Conservation (phyloP, 2,329 filamentous ascomycete genomes). For the Colletotrichum phormii region DNA sequence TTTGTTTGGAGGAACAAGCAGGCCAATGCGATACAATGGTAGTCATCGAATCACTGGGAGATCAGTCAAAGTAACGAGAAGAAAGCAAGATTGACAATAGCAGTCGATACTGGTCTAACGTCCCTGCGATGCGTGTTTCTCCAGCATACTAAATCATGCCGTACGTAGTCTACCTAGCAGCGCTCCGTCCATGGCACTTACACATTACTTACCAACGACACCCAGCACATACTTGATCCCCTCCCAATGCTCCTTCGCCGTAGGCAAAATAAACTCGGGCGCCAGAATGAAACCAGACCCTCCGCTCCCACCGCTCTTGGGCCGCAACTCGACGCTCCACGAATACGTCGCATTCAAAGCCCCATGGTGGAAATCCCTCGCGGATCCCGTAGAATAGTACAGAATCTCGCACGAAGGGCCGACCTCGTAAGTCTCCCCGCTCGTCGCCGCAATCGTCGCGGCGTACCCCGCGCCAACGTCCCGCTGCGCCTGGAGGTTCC, state of each 20-base stretch:
- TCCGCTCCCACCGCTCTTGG: conserved; percentile 14
- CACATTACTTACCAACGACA: not conserved
- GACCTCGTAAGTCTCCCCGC: conserved; percentile 37
- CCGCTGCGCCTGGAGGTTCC: conserved; percentile 40
- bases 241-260: conserved; percentile 40
- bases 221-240: conserved; percentile 33
- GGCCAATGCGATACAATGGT: too few species aligned
- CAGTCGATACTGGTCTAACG: too few species aligned
- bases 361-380: conserved; percentile 39
- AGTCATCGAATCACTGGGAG: too few species aligned
- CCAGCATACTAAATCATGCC: too few species aligned
- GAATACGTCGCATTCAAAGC: conserved; percentile 39
- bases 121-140: too few species aligned
- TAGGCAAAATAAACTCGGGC: conserved; percentile 38
- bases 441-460: conserved; percentile 50
- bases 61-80: too few species aligned
- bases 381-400: conserved; percentile 40
- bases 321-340: conserved; percentile 41
- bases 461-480: conserved; percentile 51
- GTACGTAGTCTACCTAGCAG: not conserved
- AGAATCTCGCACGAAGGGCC: conserved; percentile 40
- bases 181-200: not conserved
- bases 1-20: too few species aligned
- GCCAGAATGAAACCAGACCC: conserved; percentile 39
- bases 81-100: too few species aligned